Base-by-base conservation (phyloP, 345 rosid species). In the Erysimum cheiranthoides region DNA sequence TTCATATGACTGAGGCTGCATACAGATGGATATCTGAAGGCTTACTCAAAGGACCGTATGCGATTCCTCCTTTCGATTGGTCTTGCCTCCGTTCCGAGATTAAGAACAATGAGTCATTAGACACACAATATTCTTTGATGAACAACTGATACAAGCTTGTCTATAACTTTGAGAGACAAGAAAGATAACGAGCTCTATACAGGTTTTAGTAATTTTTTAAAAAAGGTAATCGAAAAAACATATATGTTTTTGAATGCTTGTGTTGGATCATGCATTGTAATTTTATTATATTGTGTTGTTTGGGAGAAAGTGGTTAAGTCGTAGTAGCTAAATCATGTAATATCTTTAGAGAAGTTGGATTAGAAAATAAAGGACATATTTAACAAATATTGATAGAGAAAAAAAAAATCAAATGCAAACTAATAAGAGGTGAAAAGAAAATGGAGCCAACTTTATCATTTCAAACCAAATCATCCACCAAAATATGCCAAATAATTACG, bases 1-100 rank as follows among this genome's bases (percentile, higher is more conserved):
- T 88, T 70, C 93, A 90, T 81, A 68, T 88, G 36, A 90, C 96
- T 0, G 93, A 90, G 53, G 86, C 90, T 42, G 91, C 89, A 11
- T 86, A 90, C 63, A 73, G 73, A 28, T 9, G 46, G 50, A 67
- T 90, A 6, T 82, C 87, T 4, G 50, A 59, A 17, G 49, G 63
- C 14, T 0, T 58, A 34, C 42, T 58, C 14, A 34, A 34, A 16
- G 42, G 43, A 16, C 28, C 42, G 0, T 58, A 58, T 34, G 42
- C 27, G 1, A 34, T 34, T 34, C 62, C 62, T 58, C 14, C 62
- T 34, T 58, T 34, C 8, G 7, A 58, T n/a, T 58, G 62, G 63
- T 58, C 43, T 0, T 17, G 63, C 40, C 43, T 58, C 6, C 16
- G 13, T 14, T 58, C 62, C 9, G 7, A 58, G 42, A 16, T 58